Evolutionary conservation across 371 early-diverging fungal genomes (phyloP).

Genomic region (Mucor piriformis): DNA sequence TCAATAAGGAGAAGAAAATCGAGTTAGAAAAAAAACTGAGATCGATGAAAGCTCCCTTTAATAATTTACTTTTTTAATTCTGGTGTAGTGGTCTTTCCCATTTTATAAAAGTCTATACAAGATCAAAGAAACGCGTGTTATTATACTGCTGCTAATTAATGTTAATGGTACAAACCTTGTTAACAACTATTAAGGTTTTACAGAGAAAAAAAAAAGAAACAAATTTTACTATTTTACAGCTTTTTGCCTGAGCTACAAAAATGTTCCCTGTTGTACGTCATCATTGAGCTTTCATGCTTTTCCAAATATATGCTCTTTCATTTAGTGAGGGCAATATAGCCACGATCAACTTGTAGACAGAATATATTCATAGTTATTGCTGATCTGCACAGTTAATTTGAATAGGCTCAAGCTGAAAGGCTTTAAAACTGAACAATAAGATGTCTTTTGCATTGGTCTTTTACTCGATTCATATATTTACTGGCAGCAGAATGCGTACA

Average conservation of each 20-base stretch:
- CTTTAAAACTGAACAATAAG: too few relatives aligned
- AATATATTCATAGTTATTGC: too few relatives aligned
- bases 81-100: slow-evolving; percentile 78
- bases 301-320: too few relatives aligned
- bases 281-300: background rate
- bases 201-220: slow-evolving; percentile 2
- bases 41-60: background rate
- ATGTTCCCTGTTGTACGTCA: background rate
- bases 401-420: too few relatives aligned
- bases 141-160: background rate
- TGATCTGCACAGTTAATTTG: too few relatives aligned
- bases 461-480: too few relatives aligned
- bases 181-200: background rate
- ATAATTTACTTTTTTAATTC: slow-evolving; percentile 75
- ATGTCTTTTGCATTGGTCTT: too few relatives aligned
- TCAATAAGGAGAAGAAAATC: background rate
- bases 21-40: background rate
- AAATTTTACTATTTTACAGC: background rate
- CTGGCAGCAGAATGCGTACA: too few relatives aligned
- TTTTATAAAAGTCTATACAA: slow-evolving; percentile 23
- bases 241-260: background rate
- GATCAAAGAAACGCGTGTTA: slow-evolving; percentile 1
- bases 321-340: too few relatives aligned
- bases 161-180: background rate
- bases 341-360: too few relatives aligned